Evolutionary conservation across 495 filamentous ascomycete genomes (phyloP).

Genomic region (Penicillium tannophilum): DNA sequence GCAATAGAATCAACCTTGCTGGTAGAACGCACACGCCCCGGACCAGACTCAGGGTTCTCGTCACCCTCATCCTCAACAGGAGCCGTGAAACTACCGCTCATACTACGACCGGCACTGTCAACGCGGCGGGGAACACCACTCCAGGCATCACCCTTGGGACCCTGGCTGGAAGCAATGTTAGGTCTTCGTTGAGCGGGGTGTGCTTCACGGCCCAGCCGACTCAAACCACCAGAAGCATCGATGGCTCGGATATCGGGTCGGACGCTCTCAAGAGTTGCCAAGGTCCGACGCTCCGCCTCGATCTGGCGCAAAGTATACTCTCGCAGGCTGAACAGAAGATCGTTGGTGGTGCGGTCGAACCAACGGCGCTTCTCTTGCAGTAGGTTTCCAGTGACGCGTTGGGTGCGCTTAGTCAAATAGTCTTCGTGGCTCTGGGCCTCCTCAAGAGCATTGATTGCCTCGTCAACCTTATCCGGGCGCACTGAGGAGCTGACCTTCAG

Average conservation of each 20-base stretch:
- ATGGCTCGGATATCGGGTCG: conserved; percentile 92
- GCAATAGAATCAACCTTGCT: conserved; percentile 61
- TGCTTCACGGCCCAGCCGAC: conserved; percentile 81
- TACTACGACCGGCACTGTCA: conserved; percentile 73
- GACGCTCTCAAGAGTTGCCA: conserved; percentile 89
- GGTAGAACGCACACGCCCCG: conserved; percentile 60
- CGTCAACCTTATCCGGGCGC: conserved; percentile 91
- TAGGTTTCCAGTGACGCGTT: conserved; percentile 85
- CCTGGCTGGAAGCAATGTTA: conserved; percentile 83
- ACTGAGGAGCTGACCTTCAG: conserved; percentile 83
- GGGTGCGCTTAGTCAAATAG: conserved; percentile 78
- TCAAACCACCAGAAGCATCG: conserved; percentile 85
- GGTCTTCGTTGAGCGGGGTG: conserved; percentile 75
- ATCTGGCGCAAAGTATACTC: conserved; percentile 95
- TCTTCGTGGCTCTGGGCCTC: conserved; percentile 80
- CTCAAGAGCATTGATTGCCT: conserved; percentile 84
- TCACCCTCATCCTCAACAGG: conserved; percentile 46
- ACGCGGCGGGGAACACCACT: conserved; percentile 85
- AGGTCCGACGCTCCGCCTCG: conserved; percentile 88
- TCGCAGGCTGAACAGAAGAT: conserved; percentile 76
- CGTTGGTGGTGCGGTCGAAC: conserved; percentile 83
- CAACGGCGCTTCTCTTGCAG: conserved; percentile 86
- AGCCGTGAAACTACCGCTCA: conserved; percentile 67
- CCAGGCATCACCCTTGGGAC: conserved; percentile 96
- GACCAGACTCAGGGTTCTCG: conserved; percentile 35